Evolutionary conservation across 345 rosid species (phyloP).

Genomic region (Theobroma cacao): DNA sequence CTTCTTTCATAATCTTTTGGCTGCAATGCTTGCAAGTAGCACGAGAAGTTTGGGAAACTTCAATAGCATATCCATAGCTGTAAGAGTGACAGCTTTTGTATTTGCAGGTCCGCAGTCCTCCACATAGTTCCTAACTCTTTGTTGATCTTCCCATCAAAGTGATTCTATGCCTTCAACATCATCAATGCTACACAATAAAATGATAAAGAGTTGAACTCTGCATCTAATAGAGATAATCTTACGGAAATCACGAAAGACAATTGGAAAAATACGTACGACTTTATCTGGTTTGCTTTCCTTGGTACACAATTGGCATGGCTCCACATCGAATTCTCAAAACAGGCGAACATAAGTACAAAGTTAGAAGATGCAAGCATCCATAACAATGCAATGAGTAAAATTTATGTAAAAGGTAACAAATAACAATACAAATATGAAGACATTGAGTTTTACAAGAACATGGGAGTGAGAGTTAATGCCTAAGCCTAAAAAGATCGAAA

Average conservation of each 20-base stretch:
- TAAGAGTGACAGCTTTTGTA: slow-evolving; percentile 14
- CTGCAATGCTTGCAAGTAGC: slow-evolving; percentile 71
- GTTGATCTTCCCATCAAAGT: slow-evolving; percentile 97
- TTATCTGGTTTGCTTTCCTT: slow-evolving; percentile 76
- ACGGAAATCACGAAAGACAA: background rate
- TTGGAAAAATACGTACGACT: slow-evolving; percentile 47
- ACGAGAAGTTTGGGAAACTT: slow-evolving; percentile 81
- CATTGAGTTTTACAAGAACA: background rate
- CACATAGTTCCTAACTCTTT: slow-evolving; percentile 63
- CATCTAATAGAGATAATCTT: background rate
- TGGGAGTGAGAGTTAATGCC: background rate
- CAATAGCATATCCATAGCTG: slow-evolving; percentile 50
- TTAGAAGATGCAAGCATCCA: background rate
- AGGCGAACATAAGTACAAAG: slow-evolving; percentile 1
- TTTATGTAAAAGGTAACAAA: background rate
- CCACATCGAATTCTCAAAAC: slow-evolving; percentile 65
- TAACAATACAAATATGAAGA: background rate
- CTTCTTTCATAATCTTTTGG: slow-evolving; percentile 81
- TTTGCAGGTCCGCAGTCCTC: slow-evolving; percentile 35
- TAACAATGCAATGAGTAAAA: background rate
- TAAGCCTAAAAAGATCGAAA: background rate
- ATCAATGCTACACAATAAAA: slow-evolving; percentile 49
- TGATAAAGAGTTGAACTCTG: slow-evolving; percentile 1
- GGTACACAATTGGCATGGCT: slow-evolving; percentile 74
- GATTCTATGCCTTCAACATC: slow-evolving; percentile 89